Evolutionary conservation across 495 filamentous ascomycete genomes (phyloP).

Genomic region (Cryomyces minteri): DNA sequence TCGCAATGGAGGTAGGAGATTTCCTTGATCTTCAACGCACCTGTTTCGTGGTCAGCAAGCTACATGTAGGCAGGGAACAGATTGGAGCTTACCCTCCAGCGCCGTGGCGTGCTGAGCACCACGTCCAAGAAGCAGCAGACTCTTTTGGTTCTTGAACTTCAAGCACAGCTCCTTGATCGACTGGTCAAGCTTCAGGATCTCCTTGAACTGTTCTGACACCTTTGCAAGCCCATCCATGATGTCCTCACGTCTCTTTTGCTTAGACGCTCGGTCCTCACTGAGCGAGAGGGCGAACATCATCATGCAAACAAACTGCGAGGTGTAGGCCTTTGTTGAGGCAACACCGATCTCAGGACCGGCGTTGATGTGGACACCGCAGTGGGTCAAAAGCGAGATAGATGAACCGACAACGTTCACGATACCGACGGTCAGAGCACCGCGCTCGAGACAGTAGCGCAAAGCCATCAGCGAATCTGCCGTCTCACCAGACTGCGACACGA

Average conservation of each 20-base stretch:
- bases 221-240: conserved; percentile 87
- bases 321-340: conserved; percentile 97
- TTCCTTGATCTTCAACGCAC: conserved; percentile 97
- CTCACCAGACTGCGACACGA: conserved; percentile 96
- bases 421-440: conserved; percentile 89
- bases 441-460: conserved; percentile 90
- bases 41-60: conserved; percentile 18
- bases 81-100: conserved; percentile 50
- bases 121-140: conserved; percentile 75
- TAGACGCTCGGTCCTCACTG: conserved; percentile 88
- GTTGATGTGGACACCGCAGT: conserved; percentile 99
- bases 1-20: conserved; percentile 99
- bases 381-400: conserved; percentile 91
- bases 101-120: conserved; percentile 95
- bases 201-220: conserved; percentile 78
- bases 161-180: conserved; percentile 83
- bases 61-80: neutral
- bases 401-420: conserved; percentile 97
- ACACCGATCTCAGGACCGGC: conserved; percentile 98
- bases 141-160: conserved; percentile 95
- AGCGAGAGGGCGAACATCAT: conserved; percentile 97
- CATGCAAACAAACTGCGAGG: conserved; percentile 96
- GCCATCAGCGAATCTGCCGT: conserved; percentile 98
- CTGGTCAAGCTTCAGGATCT: conserved; percentile 77
- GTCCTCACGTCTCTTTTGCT: conserved; percentile 80